phyloP scores from a whole-genome alignment of 495 filamentous ascomycete species.

The Corynascus novoguineensis region DNA sequence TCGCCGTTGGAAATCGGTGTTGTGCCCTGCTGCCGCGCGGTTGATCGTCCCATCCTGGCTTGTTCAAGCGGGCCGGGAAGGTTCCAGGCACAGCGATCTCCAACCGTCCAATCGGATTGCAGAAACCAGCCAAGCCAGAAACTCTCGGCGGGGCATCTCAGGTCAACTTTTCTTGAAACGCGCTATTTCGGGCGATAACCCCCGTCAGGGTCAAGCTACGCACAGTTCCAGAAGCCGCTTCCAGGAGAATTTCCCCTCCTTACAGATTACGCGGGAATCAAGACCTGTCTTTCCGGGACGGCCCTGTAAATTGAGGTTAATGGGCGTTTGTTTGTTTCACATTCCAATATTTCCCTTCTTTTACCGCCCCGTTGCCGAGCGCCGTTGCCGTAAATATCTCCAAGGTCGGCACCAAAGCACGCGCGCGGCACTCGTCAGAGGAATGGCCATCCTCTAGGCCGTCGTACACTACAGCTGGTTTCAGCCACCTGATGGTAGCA shows the following conservation, averaged over 20 bases:
- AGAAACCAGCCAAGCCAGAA: not conserved
- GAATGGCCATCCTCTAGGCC: not conserved
- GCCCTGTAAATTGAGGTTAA: not conserved
- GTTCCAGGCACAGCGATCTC: conserved; percentile 1
- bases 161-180: conserved; percentile 3
- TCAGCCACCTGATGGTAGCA: not conserved
- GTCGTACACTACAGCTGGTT: not conserved
- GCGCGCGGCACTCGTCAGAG: not conserved
- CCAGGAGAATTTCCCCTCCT: not conserved
- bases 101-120: not conserved
- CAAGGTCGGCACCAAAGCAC: not conserved
- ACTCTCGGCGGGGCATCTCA: not conserved
- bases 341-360: not conserved
- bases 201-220: conserved; percentile 8
- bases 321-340: conserved; percentile 10
- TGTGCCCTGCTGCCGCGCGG: not conserved
- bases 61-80: not conserved
- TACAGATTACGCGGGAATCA: not conserved
- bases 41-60: conserved; percentile 7
- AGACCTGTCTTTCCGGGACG: conserved; percentile 8
- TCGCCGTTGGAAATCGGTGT: not conserved
- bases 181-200: conserved; percentile 1
- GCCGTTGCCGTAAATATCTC: too few species aligned
- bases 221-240: conserved; percentile 8
- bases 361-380: conserved; percentile 6